Evolutionary conservation across 148 eudicot species (phyloP).

Genomic region (Vaccinium corymbosum): DNA sequence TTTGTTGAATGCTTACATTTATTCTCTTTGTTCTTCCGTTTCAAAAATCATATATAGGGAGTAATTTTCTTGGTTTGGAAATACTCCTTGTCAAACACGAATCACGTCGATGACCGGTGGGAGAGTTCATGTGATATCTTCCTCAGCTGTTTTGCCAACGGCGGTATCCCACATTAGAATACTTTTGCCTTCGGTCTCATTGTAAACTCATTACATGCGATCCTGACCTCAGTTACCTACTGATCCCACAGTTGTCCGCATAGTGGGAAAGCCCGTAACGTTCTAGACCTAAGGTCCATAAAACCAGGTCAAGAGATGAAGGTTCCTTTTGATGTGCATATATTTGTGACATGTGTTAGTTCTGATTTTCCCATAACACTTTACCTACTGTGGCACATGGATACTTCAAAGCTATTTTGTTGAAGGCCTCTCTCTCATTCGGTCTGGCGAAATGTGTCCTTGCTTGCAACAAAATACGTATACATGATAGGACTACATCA

Average conservation of each 20-base stretch:
- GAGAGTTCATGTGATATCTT: conserved; percentile 60
- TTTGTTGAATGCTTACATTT: too few species aligned
- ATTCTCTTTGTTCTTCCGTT: too few species aligned
- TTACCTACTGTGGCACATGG: conserved; percentile 84
- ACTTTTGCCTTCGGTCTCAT: conserved; percentile 16
- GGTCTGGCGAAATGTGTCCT: conserved; percentile 99
- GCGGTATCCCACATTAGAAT: conserved; percentile 81
- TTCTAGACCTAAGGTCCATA: not conserved
- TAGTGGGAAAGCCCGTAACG: not conserved
- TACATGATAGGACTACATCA: not conserved
- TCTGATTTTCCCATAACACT: not conserved
- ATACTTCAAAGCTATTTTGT: conserved; percentile 68
- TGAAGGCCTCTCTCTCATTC: conserved; percentile 84
- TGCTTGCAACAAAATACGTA: conserved; percentile 54
- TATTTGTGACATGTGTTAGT: not conserved
- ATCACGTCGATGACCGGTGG: conserved; percentile 72
- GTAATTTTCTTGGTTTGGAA: conserved; percentile 35
- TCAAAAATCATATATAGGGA: too few species aligned
- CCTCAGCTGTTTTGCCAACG: conserved; percentile 74
- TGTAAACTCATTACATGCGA: not conserved
- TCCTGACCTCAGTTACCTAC: not conserved
- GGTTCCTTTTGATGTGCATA: not conserved
- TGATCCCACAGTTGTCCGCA: not conserved
- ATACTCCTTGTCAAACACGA: conserved; percentile 87
- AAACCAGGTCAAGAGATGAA: not conserved